phyloP scores from a whole-genome alignment of 345 rosid genomes.

The Geranium rotundifolium region DNA sequence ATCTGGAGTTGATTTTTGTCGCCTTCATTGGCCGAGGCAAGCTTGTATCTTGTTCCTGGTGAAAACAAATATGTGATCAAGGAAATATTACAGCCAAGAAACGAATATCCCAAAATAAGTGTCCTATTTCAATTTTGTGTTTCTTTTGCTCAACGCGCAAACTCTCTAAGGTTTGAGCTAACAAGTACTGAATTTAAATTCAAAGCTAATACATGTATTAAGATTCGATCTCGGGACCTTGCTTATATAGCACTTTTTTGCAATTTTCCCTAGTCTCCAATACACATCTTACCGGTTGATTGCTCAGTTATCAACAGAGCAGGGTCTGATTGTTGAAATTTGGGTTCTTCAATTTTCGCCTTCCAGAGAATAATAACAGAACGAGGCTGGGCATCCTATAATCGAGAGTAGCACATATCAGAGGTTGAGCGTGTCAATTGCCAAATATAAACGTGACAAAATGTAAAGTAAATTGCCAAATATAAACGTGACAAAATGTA shows the following conservation, averaged over 20 bases:
- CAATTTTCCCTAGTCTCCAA: too few species aligned
- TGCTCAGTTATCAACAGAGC: conserved; percentile 22
- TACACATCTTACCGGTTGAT: conserved; percentile 24
- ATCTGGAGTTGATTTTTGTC: conserved; percentile 33
- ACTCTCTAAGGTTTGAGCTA: too few species aligned
- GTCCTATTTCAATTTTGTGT: too few species aligned
- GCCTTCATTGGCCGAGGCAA: conserved; percentile 28
- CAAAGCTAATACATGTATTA: too few species aligned
- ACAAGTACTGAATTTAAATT: too few species aligned
- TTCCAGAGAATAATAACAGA: conserved; percentile 30
- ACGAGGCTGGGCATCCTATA: conserved; percentile 22
- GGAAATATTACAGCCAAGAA: not conserved
- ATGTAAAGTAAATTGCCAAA: not conserved
- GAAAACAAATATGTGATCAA: not conserved
- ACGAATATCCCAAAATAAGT: too few species aligned
- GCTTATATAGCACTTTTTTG: too few species aligned
- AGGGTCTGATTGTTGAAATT: conserved; percentile 28
- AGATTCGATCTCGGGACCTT: too few species aligned
- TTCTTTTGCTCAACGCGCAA: too few species aligned
- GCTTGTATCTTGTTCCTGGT: conserved; percentile 14
- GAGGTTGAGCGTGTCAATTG: not conserved
- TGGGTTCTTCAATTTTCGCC: conserved; percentile 40
- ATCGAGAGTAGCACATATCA: not conserved
- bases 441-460: not conserved
- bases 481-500: too few species aligned